These are phyloP conservation scores for Scedosporium boydii DNA, from an alignment of 2,329 filamentous ascomycete genomes.

Conservation along the genomic window DNA sequence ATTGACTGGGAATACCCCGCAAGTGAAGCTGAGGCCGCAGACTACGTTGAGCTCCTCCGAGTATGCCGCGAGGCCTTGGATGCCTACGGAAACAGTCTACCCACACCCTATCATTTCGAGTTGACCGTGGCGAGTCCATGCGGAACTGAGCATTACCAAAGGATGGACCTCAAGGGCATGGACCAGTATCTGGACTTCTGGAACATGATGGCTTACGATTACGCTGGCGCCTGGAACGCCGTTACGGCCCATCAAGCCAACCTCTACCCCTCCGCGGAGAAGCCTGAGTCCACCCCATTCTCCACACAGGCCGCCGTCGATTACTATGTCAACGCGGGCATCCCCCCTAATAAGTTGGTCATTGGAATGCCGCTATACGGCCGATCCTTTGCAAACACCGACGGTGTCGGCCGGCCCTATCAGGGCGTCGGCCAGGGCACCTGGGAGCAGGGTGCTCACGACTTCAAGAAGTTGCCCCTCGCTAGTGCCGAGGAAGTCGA, in stretches of 20 bases:
- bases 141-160: slow-evolving; percentile 51
- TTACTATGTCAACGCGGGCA: slow-evolving; percentile 57
- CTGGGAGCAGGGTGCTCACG: slow-evolving; percentile 79
- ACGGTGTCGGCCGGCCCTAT: slow-evolving; percentile 61
- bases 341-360: slow-evolving; percentile 65
- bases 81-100: slow-evolving; percentile 37
- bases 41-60: slow-evolving; percentile 50
- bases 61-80: slow-evolving; percentile 50
- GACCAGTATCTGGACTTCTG: slow-evolving; percentile 61
- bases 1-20: slow-evolving; percentile 63
- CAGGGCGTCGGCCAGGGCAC: slow-evolving; percentile 66
- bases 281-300: slow-evolving; percentile 65
- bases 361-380: slow-evolving; percentile 91
- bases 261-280: slow-evolving; percentile 48
- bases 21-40: slow-evolving; percentile 39
- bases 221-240: slow-evolving; percentile 71
- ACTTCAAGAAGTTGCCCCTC: slow-evolving; percentile 77
- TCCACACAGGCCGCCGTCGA: slow-evolving; percentile 61
- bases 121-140: slow-evolving; percentile 57
- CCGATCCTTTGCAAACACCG: slow-evolving; percentile 70
- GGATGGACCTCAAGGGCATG: slow-evolving; percentile 55
- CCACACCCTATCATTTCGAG: slow-evolving; percentile 44
- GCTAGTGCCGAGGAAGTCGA: slow-evolving; percentile 53
- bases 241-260: slow-evolving; percentile 72
- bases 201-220: slow-evolving; percentile 87